Evolutionary conservation across 2,329 filamentous ascomycete genomes (phyloP).

Genomic region (Daldinia eschscholtzii): DNA sequence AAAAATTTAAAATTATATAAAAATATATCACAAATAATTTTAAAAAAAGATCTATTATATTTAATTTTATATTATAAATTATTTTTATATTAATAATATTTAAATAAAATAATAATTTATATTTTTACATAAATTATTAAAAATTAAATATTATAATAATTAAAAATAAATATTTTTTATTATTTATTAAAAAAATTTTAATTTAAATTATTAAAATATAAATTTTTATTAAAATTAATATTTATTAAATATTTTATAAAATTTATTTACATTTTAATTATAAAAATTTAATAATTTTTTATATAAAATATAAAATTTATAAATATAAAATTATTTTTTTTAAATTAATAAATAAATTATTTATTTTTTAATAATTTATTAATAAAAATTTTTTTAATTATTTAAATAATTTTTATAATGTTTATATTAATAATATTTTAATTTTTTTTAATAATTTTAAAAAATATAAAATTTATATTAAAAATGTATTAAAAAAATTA

Average conservation of each 20-base stretch:
- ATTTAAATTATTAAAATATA: background rate
- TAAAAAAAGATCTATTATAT: background rate
- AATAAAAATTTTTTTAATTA: background rate
- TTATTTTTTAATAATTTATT: constrained; percentile 2
- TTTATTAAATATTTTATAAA: background rate
- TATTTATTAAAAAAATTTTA: constrained; percentile 1
- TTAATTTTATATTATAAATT: background rate
- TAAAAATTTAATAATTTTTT: background rate
- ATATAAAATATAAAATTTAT: background rate
- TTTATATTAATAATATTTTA: background rate
- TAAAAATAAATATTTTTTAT: constrained; percentile 4
- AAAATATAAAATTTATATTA: constrained; percentile 1
- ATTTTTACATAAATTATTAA: background rate
- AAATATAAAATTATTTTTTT: constrained; percentile 3
- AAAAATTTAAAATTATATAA: background rate
- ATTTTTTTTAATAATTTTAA: background rate
- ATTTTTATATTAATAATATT: background rate
- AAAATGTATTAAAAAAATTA: background rate
- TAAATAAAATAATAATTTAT: background rate
- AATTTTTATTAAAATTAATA: constrained; percentile 1
- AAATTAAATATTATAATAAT: background rate
- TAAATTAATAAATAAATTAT: background rate
- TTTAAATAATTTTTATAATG: constrained; percentile 1
- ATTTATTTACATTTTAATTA: background rate
- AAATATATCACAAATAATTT: background rate